Evolutionary conservation across 73 alveolate genomes (phyloP).

Genomic region (Symbiodinium natans): DNA sequence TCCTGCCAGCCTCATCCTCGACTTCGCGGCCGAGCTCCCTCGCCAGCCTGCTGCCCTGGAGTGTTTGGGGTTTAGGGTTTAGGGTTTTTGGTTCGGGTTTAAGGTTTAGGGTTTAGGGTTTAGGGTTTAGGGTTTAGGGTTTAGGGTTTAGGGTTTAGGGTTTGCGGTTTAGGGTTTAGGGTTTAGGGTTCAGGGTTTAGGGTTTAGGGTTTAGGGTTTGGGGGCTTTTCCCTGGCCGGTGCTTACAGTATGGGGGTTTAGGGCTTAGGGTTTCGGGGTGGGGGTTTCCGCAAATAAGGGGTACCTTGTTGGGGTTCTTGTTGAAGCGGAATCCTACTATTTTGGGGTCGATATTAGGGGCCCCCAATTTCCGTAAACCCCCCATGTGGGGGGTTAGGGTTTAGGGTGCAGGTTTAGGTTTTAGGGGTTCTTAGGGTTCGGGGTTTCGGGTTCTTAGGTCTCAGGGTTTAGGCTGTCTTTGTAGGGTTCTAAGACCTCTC

Average conservation of each 20-base stretch:
- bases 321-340: no score
- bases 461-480: background rate
- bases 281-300: no score
- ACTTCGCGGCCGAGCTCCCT: background rate
- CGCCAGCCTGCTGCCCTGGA: background rate
- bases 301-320: no score
- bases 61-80: background rate
- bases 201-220: background rate
- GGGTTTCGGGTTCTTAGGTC: background rate
- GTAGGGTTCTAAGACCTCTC: background rate
- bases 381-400: no score
- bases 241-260: no score
- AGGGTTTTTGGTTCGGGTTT: background rate
- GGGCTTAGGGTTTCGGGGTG: background rate
- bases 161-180: background rate
- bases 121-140: background rate
- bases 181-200: background rate
- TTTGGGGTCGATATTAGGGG: no score
- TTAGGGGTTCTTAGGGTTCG: background rate
- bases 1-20: background rate
- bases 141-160: background rate
- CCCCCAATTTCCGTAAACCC: no score
- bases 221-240: no score
- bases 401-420: background rate
- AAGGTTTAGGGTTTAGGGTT: background rate